phyloP scores from a whole-genome alignment of 2,329 filamentous ascomycete genomes.

The Fusarium anthophilum region DNA sequence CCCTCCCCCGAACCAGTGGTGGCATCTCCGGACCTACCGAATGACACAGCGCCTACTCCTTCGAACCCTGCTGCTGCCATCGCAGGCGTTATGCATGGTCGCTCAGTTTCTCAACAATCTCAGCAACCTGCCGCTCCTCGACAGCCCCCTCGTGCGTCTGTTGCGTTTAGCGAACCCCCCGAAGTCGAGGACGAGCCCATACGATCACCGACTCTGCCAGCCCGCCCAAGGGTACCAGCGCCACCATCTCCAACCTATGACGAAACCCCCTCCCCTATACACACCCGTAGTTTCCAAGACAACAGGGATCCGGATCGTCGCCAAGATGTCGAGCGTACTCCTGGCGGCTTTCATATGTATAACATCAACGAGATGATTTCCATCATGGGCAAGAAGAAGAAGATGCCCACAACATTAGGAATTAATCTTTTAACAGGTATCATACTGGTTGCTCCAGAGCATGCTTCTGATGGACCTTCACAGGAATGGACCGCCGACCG shows the following conservation, averaged over 20 bases:
- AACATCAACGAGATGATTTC: conserved; percentile 98
- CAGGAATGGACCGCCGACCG: conserved; percentile 95
- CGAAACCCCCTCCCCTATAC: conserved; percentile 33
- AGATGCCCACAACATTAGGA: conserved; percentile 97
- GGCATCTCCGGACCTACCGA: conserved; percentile 46
- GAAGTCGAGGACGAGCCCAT: conserved; percentile 45
- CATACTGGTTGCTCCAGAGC: conserved; percentile 91
- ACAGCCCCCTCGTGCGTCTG: conserved; percentile 41
- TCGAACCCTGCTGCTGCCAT: conserved; percentile 63
- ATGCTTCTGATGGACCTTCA: conserved; percentile 80
- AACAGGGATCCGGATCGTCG: conserved; percentile 27
- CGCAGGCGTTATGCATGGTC: conserved; percentile 64
- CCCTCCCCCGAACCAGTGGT: conserved; percentile 32
- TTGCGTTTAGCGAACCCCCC: conserved; percentile 41
- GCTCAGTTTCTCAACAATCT: conserved; percentile 48
- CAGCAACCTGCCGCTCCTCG: conserved; percentile 39
- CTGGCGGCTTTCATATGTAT: conserved; percentile 90
- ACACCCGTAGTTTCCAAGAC: conserved; percentile 47
- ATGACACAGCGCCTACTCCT: conserved; percentile 36
- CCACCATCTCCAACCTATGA: conserved; percentile 37
- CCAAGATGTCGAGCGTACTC: conserved; percentile 60
- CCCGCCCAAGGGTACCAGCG: conserved; percentile 43
- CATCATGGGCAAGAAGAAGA: conserved; percentile 96
- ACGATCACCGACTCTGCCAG: conserved; percentile 52
- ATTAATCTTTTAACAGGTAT: conserved; percentile 88